Evolutionary conservation across 768 basidiomycete species (phyloP).

Genomic region (Aureoboletus auriporus): DNA sequence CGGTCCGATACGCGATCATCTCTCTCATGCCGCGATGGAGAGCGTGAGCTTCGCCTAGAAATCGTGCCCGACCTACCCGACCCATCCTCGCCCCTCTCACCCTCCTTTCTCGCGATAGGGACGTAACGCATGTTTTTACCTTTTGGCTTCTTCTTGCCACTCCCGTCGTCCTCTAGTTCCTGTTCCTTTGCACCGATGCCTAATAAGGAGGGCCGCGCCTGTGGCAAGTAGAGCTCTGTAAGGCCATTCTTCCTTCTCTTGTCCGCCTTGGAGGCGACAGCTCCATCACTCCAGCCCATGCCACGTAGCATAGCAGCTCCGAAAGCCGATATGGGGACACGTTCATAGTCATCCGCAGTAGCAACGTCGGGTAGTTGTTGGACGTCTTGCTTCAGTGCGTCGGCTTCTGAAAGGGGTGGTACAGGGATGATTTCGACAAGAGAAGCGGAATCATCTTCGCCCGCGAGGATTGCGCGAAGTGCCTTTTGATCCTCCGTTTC

Average conservation of each 20-base stretch:
- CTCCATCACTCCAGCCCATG: slow-evolving; percentile 94
- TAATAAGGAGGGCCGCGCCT: slow-evolving; percentile 76
- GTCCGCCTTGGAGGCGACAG: slow-evolving; percentile 57
- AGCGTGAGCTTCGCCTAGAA: slow-evolving; percentile 47
- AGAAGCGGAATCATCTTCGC: slow-evolving; percentile 34
- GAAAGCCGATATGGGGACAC: slow-evolving; percentile 89
- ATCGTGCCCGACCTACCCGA: slow-evolving; percentile 34
- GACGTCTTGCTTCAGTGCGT: slow-evolving; percentile 83
- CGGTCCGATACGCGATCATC: background rate
- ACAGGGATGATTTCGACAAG: slow-evolving; percentile 61
- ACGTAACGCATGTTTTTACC: slow-evolving; percentile 72
- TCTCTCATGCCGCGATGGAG: slow-evolving; percentile 34
- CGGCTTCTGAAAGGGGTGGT: slow-evolving; percentile 65
- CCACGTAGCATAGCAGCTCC: slow-evolving; percentile 90
- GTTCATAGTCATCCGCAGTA: slow-evolving; percentile 80
- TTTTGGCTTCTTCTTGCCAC: slow-evolving; percentile 45
- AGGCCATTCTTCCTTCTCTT: slow-evolving; percentile 51
- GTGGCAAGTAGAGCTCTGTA: slow-evolving; percentile 78
- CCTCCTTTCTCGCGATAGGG: slow-evolving; percentile 74
- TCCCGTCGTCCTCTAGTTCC: slow-evolving; percentile 68
- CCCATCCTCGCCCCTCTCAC: slow-evolving; percentile 38
- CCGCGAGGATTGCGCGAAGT: slow-evolving; percentile 72
- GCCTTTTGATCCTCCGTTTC: slow-evolving; percentile 79
- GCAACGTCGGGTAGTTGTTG: slow-evolving; percentile 72
- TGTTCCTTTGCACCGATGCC: slow-evolving; percentile 94